Evolutionary conservation across 1,284 basidiomycete genomes (phyloP).

Genomic region (Ustilago bromivora): DNA sequence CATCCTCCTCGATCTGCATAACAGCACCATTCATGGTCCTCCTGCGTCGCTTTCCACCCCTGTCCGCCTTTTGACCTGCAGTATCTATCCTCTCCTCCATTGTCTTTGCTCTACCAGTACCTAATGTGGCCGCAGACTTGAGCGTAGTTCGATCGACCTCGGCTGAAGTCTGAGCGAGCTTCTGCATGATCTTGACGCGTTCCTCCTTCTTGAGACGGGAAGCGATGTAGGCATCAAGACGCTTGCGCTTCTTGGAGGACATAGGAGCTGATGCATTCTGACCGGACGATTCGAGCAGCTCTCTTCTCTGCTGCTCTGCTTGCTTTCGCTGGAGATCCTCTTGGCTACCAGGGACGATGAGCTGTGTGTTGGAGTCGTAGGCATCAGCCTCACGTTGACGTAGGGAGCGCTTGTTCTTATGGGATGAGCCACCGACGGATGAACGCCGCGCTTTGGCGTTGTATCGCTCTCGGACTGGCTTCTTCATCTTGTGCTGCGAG

Average conservation of each 20-base stretch:
- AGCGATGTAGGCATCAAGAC: slow-evolving; percentile 69
- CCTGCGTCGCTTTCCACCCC: slow-evolving; percentile 23
- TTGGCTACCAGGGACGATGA: slow-evolving; percentile 59
- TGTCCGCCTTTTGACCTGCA: slow-evolving; percentile 39
- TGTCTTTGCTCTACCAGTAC: slow-evolving; percentile 60
- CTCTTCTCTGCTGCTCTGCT: slow-evolving; percentile 47
- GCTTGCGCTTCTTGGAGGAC: slow-evolving; percentile 69
- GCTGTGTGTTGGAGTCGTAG: slow-evolving; percentile 58
- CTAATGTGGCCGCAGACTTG: slow-evolving; percentile 64
- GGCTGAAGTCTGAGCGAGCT: slow-evolving; percentile 61
- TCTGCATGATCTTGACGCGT: slow-evolving; percentile 61
- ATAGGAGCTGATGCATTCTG: slow-evolving; percentile 55
- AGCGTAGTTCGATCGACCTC: slow-evolving; percentile 64
- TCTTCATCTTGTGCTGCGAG: slow-evolving; percentile 34
- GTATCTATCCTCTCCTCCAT: slow-evolving; percentile 61
- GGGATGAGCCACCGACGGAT: slow-evolving; percentile 62
- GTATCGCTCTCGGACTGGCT: slow-evolving; percentile 60
- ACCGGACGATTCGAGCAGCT: slow-evolving; percentile 52
- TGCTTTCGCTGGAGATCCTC: slow-evolving; percentile 41
- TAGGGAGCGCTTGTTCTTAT: slow-evolving; percentile 62
- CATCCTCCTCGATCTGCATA: slow-evolving; percentile 59
- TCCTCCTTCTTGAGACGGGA: slow-evolving; percentile 69
- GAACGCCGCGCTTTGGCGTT: slow-evolving; percentile 67
- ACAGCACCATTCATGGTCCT: slow-evolving; percentile 43
- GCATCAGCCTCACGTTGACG: slow-evolving; percentile 46